These are phyloP conservation scores for Cryphonectria japonica DNA, from an alignment of 2,329 filamentous ascomycete genomes.

Conservation along the genomic window DNA sequence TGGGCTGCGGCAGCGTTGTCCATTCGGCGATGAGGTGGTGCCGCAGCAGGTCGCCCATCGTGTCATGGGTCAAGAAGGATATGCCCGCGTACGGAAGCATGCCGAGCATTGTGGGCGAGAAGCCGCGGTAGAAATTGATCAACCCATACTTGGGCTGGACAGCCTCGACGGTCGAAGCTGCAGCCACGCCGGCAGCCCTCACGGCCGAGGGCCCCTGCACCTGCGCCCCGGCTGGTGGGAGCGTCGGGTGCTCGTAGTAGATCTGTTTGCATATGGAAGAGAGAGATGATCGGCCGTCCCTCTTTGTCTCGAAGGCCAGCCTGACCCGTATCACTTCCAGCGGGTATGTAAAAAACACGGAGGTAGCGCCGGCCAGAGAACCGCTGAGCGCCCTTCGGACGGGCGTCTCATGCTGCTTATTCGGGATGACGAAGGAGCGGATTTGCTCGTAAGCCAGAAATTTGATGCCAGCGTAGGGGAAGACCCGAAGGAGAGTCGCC, in stretches of 20 bases:
- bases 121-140: slow-evolving; percentile 93
- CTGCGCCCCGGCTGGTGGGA: slow-evolving; percentile 42
- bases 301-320: slow-evolving; percentile 90
- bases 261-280: slow-evolving; percentile 82
- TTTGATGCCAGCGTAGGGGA: slow-evolving; percentile 97
- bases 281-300: slow-evolving; percentile 70
- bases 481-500: slow-evolving; percentile 90
- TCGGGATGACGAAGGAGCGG: slow-evolving; percentile 74
- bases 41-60: slow-evolving; percentile 81
- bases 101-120: slow-evolving; percentile 84
- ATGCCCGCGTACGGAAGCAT: slow-evolving; percentile 98
- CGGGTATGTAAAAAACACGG: slow-evolving; percentile 95
- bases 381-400: slow-evolving; percentile 75
- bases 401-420: slow-evolving; percentile 75
- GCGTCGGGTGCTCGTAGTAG: slow-evolving; percentile 72
- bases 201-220: slow-evolving; percentile 42
- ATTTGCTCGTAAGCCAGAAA: slow-evolving; percentile 98
- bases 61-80: slow-evolving; percentile 95
- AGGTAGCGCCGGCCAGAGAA: slow-evolving; percentile 79
- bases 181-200: slow-evolving; percentile 48
- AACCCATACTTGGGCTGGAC: slow-evolving; percentile 69
- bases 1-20: slow-evolving; percentile 72
- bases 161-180: slow-evolving; percentile 50
- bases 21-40: slow-evolving; percentile 67
- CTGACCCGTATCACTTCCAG: slow-evolving; percentile 91